phyloP scores from a whole-genome alignment of 345 rosid species.

The Draba incana region DNA sequence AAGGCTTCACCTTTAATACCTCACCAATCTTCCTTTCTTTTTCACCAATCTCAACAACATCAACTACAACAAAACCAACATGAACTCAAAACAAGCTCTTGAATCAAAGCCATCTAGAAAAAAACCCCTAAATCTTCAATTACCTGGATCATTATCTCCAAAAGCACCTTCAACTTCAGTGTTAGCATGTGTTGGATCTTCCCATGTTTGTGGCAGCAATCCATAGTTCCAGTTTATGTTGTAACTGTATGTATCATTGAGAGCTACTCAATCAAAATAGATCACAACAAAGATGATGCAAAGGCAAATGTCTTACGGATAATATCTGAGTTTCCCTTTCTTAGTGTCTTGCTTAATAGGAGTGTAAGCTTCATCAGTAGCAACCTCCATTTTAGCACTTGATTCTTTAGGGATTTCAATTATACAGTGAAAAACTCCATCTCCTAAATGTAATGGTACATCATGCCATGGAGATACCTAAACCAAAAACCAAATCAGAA shows the following conservation, averaged over 20 bases:
- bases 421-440: conserved; percentile 76
- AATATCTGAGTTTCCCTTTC: conserved; percentile 48
- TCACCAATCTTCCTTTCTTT: conserved; percentile 68
- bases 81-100: neutral
- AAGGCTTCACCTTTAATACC: conserved; percentile 77
- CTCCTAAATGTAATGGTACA: conserved; percentile 78
- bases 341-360: conserved; percentile 82
- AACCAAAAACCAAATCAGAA: conserved; percentile 7
- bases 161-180: conserved; percentile 86
- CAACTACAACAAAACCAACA: neutral
- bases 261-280: neutral
- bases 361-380: conserved; percentile 86
- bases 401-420: conserved; percentile 94
- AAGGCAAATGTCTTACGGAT: conserved; percentile 39
- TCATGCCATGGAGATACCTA: conserved; percentile 99
- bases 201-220: conserved; percentile 99
- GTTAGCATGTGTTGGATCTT: conserved; percentile 86
- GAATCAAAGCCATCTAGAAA: neutral
- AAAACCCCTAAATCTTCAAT: neutral
- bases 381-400: conserved; percentile 98
- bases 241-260: conserved; percentile 50
- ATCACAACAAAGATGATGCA: neutral
- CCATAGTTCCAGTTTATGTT: conserved; percentile 99
- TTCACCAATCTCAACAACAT: conserved; percentile 56
- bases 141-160: conserved; percentile 96